Evolutionary conservation across 2,329 filamentous ascomycete species (phyloP).

Genomic region (Botrytis tulipae): DNA sequence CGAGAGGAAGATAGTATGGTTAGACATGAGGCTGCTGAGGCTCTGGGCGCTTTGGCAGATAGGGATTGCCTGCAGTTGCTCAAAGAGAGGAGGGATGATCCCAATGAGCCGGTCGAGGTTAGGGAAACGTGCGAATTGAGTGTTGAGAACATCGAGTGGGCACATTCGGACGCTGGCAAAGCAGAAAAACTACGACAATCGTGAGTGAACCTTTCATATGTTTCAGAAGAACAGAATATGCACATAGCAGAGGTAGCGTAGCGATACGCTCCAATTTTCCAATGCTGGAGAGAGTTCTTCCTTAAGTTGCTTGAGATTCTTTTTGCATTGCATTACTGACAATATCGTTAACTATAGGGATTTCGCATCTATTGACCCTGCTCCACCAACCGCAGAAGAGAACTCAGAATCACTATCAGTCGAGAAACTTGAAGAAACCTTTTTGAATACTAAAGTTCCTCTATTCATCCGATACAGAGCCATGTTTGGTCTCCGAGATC

Average conservation of each 20-base stretch:
- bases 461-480: constrained; percentile 93
- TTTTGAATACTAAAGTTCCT: constrained; percentile 76
- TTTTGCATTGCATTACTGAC: constrained; percentile 22
- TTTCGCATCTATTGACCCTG: constrained; percentile 93
- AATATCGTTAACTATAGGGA: constrained; percentile 57
- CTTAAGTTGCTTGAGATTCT: neutral
- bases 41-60: constrained; percentile 82
- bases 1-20: constrained; percentile 89
- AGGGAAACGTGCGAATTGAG: constrained; percentile 96
- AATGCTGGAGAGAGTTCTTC: neutral
- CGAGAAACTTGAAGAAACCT: constrained; percentile 67
- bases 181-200: constrained; percentile 77
- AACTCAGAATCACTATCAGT: constrained; percentile 68
- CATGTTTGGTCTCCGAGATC: constrained; percentile 95
- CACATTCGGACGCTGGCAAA: constrained; percentile 70
- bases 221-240: neutral
- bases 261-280: neutral
- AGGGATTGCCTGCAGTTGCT: constrained; percentile 71
- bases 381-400: constrained; percentile 79
- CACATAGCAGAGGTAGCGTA: neutral
- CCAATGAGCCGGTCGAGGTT: constrained; percentile 76
- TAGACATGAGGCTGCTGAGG: constrained; percentile 93
- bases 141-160: constrained; percentile 91
- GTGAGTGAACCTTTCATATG: constrained; percentile 47
- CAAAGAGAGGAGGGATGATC: constrained; percentile 69